Percentiles rank a stretch among this genome's conserved stretches.
These are phyloP conservation scores for Talaromyces amestolkiae DNA, from an alignment of 2,329 filamentous ascomycete genomes.

Conservation along the genomic window DNA sequence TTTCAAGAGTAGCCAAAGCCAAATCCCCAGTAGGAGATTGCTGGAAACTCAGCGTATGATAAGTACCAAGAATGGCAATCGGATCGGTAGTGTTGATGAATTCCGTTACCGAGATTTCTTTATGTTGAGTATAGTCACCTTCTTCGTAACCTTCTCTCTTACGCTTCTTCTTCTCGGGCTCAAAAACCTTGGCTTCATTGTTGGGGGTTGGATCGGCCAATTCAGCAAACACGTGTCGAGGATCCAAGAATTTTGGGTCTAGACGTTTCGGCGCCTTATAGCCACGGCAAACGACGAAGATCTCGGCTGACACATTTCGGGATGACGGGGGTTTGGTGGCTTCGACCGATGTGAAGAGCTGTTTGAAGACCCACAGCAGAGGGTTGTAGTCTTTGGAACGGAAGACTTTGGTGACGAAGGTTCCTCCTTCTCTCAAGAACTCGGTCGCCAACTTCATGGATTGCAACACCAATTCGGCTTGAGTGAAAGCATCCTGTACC, in stretches of 20 bases:
- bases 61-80: constrained; percentile 81
- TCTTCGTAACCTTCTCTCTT: constrained; percentile 98
- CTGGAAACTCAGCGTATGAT: constrained; percentile 80
- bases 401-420: constrained; percentile 97
- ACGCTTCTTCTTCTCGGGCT: constrained; percentile 94
- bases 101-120: constrained; percentile 81
- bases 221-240: constrained; percentile 87
- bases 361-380: constrained; percentile 94
- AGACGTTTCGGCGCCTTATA: constrained; percentile 93
- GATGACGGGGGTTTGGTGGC: constrained; percentile 96
- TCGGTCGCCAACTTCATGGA: constrained; percentile 92
- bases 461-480: constrained; percentile 87
- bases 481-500: constrained; percentile 97
- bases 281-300: constrained; percentile 94
- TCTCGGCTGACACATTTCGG: constrained; percentile 94
- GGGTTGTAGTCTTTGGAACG: constrained; percentile 95
- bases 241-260: constrained; percentile 88
- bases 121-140: constrained; percentile 88
- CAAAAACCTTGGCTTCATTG: constrained; percentile 97
- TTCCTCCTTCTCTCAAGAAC: constrained; percentile 83
- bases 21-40: constrained; percentile 80
- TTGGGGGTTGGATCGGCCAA: constrained; percentile 81
- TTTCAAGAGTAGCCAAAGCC: constrained; percentile 78
- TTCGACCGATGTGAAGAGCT: constrained; percentile 91
- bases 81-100: constrained; percentile 94